Conservation (phyloP, 2,329 filamentous ascomycete species). For the Beauveria brongniartii region DNA sequence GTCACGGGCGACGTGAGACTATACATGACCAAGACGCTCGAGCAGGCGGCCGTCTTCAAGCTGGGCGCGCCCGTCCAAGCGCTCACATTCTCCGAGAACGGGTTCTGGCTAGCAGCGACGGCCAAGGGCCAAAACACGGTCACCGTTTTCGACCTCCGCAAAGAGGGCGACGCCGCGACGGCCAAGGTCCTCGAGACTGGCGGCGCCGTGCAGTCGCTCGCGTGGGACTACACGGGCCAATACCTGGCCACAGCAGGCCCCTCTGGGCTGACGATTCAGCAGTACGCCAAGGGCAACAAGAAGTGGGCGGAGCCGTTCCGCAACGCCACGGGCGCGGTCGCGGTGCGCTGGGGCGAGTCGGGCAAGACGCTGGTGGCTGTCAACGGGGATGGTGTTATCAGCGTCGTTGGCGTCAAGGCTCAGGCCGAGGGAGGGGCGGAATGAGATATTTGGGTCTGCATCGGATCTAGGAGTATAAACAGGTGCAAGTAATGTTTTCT, state of each 20-base stretch:
- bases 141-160: slow-evolving; percentile 86
- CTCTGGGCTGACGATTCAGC: slow-evolving; percentile 75
- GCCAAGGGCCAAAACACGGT: slow-evolving; percentile 70
- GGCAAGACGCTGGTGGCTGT: slow-evolving; percentile 69
- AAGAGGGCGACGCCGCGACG: slow-evolving; percentile 72
- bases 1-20: slow-evolving; percentile 74
- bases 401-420: slow-evolving; percentile 54
- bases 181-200: slow-evolving; percentile 84
- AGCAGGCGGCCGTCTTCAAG: slow-evolving; percentile 66
- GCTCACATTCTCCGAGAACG: slow-evolving; percentile 89
- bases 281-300: slow-evolving; percentile 82
- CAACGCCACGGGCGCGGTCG: slow-evolving; percentile 63
- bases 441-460: background rate
- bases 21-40: slow-evolving; percentile 76
- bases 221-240: slow-evolving; percentile 94
- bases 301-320: slow-evolving; percentile 80
- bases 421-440: slow-evolving; percentile 8
- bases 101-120: slow-evolving; percentile 85
- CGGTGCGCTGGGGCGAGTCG: slow-evolving; percentile 68
- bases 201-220: slow-evolving; percentile 63
- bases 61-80: slow-evolving; percentile 63
- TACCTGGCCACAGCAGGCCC: slow-evolving; percentile 78
- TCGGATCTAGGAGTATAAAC: background rate
- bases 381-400: slow-evolving; percentile 67
- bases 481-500: background rate